Evolutionary conservation across 345 rosid genomes (phyloP), one percentile per base, ranked within the genome.

Genomic region (Moricandia moricandioides): DNA sequence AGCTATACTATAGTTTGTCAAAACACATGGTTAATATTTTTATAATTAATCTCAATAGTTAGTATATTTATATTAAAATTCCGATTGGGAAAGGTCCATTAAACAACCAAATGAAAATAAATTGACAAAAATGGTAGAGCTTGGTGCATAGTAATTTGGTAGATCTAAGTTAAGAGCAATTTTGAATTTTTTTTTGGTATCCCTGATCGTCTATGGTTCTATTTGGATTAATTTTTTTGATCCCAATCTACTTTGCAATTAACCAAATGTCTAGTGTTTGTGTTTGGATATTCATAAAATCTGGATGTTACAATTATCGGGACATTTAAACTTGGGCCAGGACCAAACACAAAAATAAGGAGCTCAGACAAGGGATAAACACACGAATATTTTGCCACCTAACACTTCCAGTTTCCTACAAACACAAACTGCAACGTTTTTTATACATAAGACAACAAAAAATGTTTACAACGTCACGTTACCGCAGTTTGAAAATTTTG

Each of bases 361-460:
- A 45, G 17, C 17, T 45, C 52, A 45, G 52, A 45, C 52, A n/a
- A 45, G 52, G 52, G 18, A 47, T 45, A 45, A 45, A 45, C 52
- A 47, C 69, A 62, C 60, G 62, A 51, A 34, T 34, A 21, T 49
- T 34, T 34, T 51, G 76, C 76, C 59, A 34, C 17, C 37, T 60
- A n/a, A 47, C 27, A 33, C 27, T 14, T 24, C 5, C 13, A 51
- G 69, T 49, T 62, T 21, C 10, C 27, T 62, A 62, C 37, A 51
- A 72, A 62, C 76, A 72, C 69, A 64, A 52, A 54, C 56, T 73
- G 55, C 55, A 63, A 55, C 63, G 64, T 37, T 73, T 63, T 54
- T 37, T 18, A 34, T 1, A 33, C 72, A 69, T 31, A 33, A 6
- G 72, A 34, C 34, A 55, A 51, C 72, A 69, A 21, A 55, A 8